Evolutionary conservation across 441 rosid species (phyloP).

Genomic region (Adansonia rubrostipa): DNA sequence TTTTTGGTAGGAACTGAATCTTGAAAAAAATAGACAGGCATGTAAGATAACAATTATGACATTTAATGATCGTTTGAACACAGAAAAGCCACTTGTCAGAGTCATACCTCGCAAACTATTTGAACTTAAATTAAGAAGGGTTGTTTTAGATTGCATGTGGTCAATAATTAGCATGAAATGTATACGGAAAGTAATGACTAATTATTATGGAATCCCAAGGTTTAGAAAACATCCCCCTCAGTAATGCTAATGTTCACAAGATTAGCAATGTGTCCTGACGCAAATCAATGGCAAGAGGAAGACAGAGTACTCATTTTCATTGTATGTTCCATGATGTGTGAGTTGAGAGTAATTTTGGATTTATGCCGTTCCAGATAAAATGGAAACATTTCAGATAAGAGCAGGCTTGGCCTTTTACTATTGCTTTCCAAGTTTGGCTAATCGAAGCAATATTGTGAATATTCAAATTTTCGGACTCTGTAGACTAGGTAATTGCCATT

Average conservation of each 20-base stretch:
- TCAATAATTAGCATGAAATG: neutral
- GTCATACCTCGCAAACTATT: neutral
- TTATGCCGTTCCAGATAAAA: slow-evolving; percentile 3
- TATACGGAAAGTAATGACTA: slow-evolving; percentile 6
- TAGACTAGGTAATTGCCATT: slow-evolving; percentile 7
- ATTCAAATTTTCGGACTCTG: slow-evolving; percentile 5
- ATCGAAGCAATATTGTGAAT: neutral
- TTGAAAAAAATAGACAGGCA: neutral
- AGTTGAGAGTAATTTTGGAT: neutral
- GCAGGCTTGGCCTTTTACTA: neutral
- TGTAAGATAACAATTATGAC: slow-evolving; percentile 4
- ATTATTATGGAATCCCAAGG: slow-evolving; percentile 21
- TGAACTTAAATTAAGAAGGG: slow-evolving; percentile 18
- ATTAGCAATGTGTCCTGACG: neutral
- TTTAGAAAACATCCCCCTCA: neutral
- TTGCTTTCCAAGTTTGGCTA: neutral
- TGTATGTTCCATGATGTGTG: neutral
- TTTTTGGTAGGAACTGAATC: neutral
- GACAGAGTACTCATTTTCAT: slow-evolving; percentile 5
- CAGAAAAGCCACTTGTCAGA: slow-evolving; percentile 1
- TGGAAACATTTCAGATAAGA: slow-evolving; percentile 5
- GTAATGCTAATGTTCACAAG: neutral
- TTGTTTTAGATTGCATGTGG: neutral
- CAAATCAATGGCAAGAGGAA: slow-evolving; percentile 2
- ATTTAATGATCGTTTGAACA: slow-evolving; percentile 14